Evolutionary conservation across 2,329 filamentous ascomycete genomes (phyloP), one percentile per base, ranked within the genome.

Genomic region (Aspergillus sp.): DNA sequence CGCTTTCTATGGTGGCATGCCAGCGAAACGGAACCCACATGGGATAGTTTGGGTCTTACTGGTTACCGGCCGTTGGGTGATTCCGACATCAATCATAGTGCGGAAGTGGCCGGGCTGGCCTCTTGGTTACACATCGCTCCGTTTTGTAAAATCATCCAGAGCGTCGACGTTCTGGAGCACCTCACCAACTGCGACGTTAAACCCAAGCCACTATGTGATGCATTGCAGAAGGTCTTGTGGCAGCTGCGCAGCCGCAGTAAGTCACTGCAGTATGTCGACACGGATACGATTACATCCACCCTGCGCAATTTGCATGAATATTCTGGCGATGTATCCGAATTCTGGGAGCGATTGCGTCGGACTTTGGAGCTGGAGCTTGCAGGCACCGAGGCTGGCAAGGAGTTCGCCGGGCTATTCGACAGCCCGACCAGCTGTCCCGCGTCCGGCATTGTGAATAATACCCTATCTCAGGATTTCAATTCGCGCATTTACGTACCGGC

Each of bases 1-100:
- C 69, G 73, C 33, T 78, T 77, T 41, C 64, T 82, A 30, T 83
- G 79, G 78, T 80, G 79, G 66, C 78, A 81, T 57, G 64, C 69
- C 30, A 77, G 72, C 45, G 67, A 74, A 34, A 69, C 75, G 1
- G 77, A 79, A 50, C 70, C 72, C 4, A 63, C 65, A 26, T 80
- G 77, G 77, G 75, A 80, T 54, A 77, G 76, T 54, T 68, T 79
- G 54, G 65, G 70, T 4, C 72, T 80, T 61, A 81, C 79, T 29
- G 79, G 79, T 4, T 69, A 82, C 44, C 74, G 76, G 42, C 74
- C 76, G 1, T 69, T 75, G 48, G 69, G 70, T 28, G 69, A 70
- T 47, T 70, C 69, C 4, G 62, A 65, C 28, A 63, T 73, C 46
- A 70, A 72, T 35, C 67, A 73, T 52, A 72, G 70, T 47, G 66